phyloP scores from a whole-genome alignment of 2,329 filamentous ascomycete genomes.

The Pestalotiopsis sp. region DNA sequence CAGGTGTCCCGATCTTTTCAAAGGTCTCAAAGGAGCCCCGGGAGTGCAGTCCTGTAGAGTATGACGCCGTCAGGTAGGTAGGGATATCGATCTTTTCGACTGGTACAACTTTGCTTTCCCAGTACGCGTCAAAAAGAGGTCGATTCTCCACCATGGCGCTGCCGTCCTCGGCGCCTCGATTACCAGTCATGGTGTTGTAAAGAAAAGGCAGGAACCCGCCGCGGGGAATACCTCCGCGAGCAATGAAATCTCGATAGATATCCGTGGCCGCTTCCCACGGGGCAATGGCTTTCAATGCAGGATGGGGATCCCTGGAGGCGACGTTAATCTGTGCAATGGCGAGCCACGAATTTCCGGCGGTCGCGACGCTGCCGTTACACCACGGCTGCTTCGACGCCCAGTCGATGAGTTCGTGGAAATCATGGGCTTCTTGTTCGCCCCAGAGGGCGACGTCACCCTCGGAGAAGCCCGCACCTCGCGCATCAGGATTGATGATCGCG shows the following conservation, averaged over 20 bases:
- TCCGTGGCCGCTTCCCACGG: neutral
- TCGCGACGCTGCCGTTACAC: neutral
- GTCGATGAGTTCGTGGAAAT: neutral
- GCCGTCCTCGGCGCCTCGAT: neutral
- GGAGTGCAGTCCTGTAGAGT: neutral
- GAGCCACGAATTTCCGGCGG: constrained; percentile 5
- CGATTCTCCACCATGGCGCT: neutral
- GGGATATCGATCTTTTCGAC: neutral
- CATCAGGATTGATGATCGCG: neutral
- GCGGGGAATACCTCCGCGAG: neutral
- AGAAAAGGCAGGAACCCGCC: neutral
- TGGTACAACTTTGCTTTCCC: neutral
- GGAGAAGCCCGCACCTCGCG: neutral
- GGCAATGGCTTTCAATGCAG: neutral
- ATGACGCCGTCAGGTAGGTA: neutral
- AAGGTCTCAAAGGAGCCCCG: neutral
- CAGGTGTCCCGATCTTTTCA: neutral
- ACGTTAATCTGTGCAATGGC: constrained; percentile 2
- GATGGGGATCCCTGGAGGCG: neutral
- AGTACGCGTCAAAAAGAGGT: neutral
- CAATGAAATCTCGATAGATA: neutral
- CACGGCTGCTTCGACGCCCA: constrained; percentile 6
- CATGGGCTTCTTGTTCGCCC: neutral
- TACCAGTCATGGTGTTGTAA: neutral
- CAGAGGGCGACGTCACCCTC: neutral